Conservation (phyloP, 2,329 filamentous ascomycete species). For the Hypoxylon sp. region DNA sequence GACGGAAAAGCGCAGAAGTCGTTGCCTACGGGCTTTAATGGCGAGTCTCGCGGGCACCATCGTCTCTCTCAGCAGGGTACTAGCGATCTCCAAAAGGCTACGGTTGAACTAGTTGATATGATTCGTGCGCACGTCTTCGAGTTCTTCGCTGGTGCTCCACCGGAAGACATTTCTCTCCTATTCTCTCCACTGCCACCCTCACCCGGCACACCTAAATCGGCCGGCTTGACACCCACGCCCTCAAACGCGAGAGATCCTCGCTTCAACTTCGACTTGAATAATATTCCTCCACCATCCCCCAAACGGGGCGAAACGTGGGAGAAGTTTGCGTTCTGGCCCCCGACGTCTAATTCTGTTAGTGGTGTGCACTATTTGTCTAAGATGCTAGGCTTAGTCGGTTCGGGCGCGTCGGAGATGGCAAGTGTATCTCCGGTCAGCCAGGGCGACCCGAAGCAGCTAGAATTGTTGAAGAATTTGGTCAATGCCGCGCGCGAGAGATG, state of each 20-base stretch:
- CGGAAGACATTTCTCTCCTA: constrained; percentile 88
- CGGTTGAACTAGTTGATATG: constrained; percentile 82
- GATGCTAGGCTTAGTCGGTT: constrained; percentile 83
- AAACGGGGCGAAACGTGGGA: constrained; percentile 88
- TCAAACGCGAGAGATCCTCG: constrained; percentile 72
- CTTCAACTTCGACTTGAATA: constrained; percentile 82
- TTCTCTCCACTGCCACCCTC: constrained; percentile 81
- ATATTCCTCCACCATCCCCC: constrained; percentile 78
- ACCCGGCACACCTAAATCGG: constrained; percentile 71
- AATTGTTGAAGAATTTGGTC: constrained; percentile 79
- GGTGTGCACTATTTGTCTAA: constrained; percentile 90
- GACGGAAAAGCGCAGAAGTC: constrained; percentile 82
- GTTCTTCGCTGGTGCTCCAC: constrained; percentile 88
- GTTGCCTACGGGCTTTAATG: constrained; percentile 82
- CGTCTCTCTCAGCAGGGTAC: constrained; percentile 76
- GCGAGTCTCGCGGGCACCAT: constrained; percentile 83
- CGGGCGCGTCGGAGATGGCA: constrained; percentile 85
- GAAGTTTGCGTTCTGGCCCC: constrained; percentile 95
- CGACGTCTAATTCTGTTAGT: constrained; percentile 88
- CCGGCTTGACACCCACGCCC: constrained; percentile 63
- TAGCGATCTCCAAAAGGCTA: constrained; percentile 76
- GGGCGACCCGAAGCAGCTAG: constrained; percentile 65
- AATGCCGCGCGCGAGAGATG: constrained; percentile 83
- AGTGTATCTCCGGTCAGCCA: constrained; percentile 72
- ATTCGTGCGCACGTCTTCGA: constrained; percentile 80